Evolutionary conservation across 106 monocot species (phyloP).

Genomic region (Narthecium ossifragum): DNA sequence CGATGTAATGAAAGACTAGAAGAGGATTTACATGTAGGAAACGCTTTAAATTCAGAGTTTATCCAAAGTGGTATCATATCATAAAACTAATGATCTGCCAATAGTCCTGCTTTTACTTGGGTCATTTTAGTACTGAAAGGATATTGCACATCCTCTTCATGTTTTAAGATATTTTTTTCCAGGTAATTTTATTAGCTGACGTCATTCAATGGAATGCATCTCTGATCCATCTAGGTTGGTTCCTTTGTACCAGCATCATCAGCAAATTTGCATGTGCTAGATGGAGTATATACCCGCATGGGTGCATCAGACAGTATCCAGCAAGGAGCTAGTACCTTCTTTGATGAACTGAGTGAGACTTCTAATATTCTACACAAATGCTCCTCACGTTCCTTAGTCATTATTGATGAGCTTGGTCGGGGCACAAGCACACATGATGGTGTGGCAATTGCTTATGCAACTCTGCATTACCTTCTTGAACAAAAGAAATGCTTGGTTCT

Average conservation of each 20-base stretch:
- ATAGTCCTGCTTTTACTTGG: too few species aligned
- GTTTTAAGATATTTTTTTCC: too few species aligned
- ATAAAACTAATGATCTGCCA: too few species aligned
- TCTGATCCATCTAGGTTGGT: slow-evolving; percentile 78
- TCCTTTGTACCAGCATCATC: slow-evolving; percentile 97
- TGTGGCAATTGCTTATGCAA: slow-evolving; percentile 89
- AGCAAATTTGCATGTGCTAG: slow-evolving; percentile 70
- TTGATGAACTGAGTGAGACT: slow-evolving; percentile 84
- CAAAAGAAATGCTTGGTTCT: slow-evolving; percentile 74
- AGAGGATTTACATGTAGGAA: too few species aligned
- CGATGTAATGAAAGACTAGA: too few species aligned
- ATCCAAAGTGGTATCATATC: too few species aligned
- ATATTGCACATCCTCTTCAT: too few species aligned
- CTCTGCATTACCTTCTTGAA: slow-evolving; percentile 64
- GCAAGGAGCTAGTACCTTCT: slow-evolving; percentile 86
- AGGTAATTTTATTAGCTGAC: too few species aligned
- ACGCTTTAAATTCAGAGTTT: too few species aligned
- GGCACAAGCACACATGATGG: slow-evolving; percentile 99
- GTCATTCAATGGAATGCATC: neutral
- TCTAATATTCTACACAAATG: slow-evolving; percentile 62
- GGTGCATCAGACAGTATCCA: slow-evolving; percentile 89
- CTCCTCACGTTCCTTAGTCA: slow-evolving; percentile 77
- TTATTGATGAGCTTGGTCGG: slow-evolving; percentile 95
- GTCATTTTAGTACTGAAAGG: too few species aligned
- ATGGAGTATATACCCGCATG: slow-evolving; percentile 90